Evolutionary conservation across 768 basidiomycete genomes (phyloP).

Genomic region (Harrya chromipes): DNA sequence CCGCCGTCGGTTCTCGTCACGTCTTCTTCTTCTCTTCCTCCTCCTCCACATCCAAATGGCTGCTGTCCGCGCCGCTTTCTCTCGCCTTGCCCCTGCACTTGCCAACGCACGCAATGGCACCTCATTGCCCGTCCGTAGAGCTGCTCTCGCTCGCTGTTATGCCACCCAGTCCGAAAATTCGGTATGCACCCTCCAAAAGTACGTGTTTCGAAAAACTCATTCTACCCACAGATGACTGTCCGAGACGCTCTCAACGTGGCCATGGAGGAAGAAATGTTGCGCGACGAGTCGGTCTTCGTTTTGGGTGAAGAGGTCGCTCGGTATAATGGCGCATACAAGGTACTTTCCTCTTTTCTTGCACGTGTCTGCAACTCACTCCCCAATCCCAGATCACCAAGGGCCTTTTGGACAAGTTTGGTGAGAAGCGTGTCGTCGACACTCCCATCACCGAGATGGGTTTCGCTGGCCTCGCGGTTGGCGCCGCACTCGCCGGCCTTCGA

Average conservation of each 20-base stretch:
- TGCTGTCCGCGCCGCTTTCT: conserved; percentile 54
- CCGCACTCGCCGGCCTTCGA: conserved; percentile 90
- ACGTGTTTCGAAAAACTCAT: conserved; percentile 19
- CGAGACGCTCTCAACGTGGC: conserved; percentile 96
- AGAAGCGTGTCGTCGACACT: conserved; percentile 96
- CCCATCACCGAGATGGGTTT: conserved; percentile 99
- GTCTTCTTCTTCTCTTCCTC: conserved; percentile 8
- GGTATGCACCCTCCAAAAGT: conserved; percentile 36
- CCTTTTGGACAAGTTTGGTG: conserved; percentile 97
- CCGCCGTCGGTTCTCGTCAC: not conserved
- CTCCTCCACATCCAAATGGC: conserved; percentile 45
- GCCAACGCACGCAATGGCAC: conserved; percentile 41
- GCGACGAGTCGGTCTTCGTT: conserved; percentile 93
- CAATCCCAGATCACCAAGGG: conserved; percentile 87
- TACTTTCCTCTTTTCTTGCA: conserved; percentile 25
- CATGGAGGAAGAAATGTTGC: conserved; percentile 99
- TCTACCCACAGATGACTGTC: conserved; percentile 78
- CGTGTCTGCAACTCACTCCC: conserved; percentile 10
- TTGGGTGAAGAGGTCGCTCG: conserved; percentile 97
- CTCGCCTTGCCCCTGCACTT: conserved; percentile 56
- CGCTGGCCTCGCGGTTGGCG: conserved; percentile 92
- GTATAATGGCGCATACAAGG: conserved; percentile 98
- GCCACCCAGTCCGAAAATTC: conserved; percentile 55
- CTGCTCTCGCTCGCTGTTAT: conserved; percentile 53
- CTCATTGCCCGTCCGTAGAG: conserved; percentile 41